phyloP scores from a whole-genome alignment of 768 basidiomycete genomes.

The Lepiota brunneoincarnata region DNA sequence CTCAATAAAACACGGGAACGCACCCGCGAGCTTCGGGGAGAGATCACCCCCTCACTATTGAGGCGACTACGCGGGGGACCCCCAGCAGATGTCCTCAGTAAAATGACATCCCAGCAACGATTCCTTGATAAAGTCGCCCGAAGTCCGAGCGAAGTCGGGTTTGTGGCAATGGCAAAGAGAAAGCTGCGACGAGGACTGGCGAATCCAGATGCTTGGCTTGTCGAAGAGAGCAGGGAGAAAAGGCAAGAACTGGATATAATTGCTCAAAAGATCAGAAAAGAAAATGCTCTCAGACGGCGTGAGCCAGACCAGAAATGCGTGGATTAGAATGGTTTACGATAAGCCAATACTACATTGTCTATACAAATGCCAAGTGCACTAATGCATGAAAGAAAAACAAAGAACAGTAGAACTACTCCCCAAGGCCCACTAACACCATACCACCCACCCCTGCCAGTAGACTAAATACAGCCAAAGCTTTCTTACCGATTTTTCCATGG shows the following conservation, averaged over 20 bases:
- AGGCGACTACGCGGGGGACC: constrained; percentile 50
- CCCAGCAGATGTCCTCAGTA: constrained; percentile 56
- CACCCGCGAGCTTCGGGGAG: constrained; percentile 61
- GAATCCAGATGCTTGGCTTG: constrained; percentile 33
- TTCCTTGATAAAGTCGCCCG: constrained; percentile 49
- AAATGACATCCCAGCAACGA: constrained; percentile 48
- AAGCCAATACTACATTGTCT: neutral
- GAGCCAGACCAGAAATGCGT: neutral
- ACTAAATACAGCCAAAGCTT: constrained; percentile 57
- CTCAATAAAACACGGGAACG: constrained; percentile 63
- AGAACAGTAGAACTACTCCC: constrained; percentile 25
- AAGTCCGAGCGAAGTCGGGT: constrained; percentile 64
- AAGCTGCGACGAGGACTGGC: constrained; percentile 49
- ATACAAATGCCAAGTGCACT: neutral
- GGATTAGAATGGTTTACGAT: neutral
- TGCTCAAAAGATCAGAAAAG: neutral
- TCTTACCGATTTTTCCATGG: constrained; percentile 27
- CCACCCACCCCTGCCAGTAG: constrained; percentile 56
- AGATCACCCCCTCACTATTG: constrained; percentile 48
- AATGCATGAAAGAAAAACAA: neutral
- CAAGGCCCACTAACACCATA: constrained; percentile 61
- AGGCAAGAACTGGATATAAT: constrained; percentile 3
- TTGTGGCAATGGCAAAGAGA: constrained; percentile 63
- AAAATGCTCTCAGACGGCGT: neutral
- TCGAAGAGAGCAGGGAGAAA: constrained; percentile 21